A percentile compares a stretch with the other conserved stretches of the same genome.
Evolutionary conservation across 768 basidiomycete genomes (phyloP).

Genomic region (Tephrocybe rancida): DNA sequence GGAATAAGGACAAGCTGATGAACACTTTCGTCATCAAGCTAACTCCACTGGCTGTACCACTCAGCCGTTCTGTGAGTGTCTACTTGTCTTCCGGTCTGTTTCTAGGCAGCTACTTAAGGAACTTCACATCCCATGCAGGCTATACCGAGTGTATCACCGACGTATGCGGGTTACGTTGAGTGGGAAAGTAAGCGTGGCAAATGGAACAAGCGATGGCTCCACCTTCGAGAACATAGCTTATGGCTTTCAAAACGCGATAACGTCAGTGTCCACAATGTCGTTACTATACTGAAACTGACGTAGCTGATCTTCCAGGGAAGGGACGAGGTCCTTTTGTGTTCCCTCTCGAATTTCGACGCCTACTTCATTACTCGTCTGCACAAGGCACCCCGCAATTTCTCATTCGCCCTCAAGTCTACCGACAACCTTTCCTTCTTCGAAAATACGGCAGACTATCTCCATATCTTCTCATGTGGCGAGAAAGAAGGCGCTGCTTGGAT

Average conservation of each 20-base stretch:
- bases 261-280: constrained; percentile 42
- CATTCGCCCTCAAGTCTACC: constrained; percentile 87
- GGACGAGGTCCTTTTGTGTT: constrained; percentile 82
- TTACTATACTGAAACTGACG: constrained; percentile 5
- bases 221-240: constrained; percentile 82
- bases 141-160: constrained; percentile 47
- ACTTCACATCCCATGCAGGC: constrained; percentile 23
- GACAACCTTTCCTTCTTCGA: constrained; percentile 88
- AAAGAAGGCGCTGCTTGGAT: constrained; percentile 79
- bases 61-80: constrained; percentile 60
- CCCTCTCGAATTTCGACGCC: constrained; percentile 86
- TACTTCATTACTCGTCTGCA: constrained; percentile 77
- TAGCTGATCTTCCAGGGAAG: constrained; percentile 59
- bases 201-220: constrained; percentile 93
- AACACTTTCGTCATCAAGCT: constrained; percentile 82
- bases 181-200: constrained; percentile 92
- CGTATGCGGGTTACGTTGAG: constrained; percentile 70
- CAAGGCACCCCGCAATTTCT: constrained; percentile 83
- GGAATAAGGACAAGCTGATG: constrained; percentile 82
- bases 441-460: constrained; percentile 84
- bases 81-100: background rate
- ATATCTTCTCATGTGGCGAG: constrained; percentile 79
- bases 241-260: constrained; percentile 91
- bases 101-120: constrained; percentile 12
- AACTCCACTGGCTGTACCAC: constrained; percentile 61